Base-by-base conservation (phyloP, 768 basidiomycete genomes). In the Kwoniella botswanensis region DNA sequence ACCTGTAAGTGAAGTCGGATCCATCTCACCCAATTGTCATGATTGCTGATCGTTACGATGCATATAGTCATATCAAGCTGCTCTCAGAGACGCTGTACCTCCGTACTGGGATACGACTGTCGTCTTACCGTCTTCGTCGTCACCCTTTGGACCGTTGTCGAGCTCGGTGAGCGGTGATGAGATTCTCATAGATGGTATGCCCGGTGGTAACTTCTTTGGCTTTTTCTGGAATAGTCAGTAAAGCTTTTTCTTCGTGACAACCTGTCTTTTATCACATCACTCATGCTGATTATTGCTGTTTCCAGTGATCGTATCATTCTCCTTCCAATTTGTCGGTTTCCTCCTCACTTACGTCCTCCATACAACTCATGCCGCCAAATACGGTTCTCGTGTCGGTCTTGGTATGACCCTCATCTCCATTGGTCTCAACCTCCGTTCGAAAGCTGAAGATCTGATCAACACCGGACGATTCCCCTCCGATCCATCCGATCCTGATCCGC, bases 21-120 rank as follows among this genome's bases (percentile, higher is more conserved):
- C 24, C 13, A 43, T 41, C 50, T 56, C 55, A 9, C 41, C 29
- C 46, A n/a, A 41, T 18, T 0, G 21, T 50, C 26, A 26, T 58
- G 42, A 59, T 4, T 1, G 22, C 53, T 54, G 17, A 6, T 35
- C 44, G 29, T 56, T 35, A 35, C 7, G 35, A 35, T 35, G 22
- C 50, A 2, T 50, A 18, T 67, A 94, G 92, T 89, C 94, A 0
- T 99, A 99, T 79, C 87, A 90, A 13, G 88, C 90, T 17, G 97
- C 96, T 2, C 90, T 93, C 72, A 88, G 90, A 35, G 96, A 99
- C 79, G 89, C 93, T 0, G 94, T 92, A 0, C 97, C 97, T 0
- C 88, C 93, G 0, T 99, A 99, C 84, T 98, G 94, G 93, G 96
- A 99, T 80, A 98, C 93, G 0, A 94, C 93, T 0, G 89, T 98